Evolutionary conservation across 257 asterid species (phyloP), one percentile per base, ranked within the genome.

Genomic region (Haberlea rhodopensis): DNA sequence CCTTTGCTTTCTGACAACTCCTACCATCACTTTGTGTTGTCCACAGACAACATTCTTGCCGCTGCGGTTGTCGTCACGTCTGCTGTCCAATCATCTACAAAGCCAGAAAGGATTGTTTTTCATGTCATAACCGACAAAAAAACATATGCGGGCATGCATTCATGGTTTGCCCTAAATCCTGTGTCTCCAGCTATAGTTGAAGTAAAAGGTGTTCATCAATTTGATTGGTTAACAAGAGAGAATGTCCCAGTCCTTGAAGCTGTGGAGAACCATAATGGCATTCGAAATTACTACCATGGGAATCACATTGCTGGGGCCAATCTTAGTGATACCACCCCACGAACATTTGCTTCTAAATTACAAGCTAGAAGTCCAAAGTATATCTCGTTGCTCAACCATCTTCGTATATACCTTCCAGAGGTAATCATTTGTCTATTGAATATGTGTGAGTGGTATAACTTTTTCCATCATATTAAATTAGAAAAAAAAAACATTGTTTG

Each of bases 221-320:
- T 89, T 80, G 99, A 94, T 76, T 94, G 99, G 99, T 79, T 87
- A 70, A 87, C 96, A 28, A 84, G 95, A 74, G 97, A 89, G 83
- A 94, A 94, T 73, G 89, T 94, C 71, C 99, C 96, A 11, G 96
- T 94, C 79, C 97, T 89, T 79, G 99, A 94, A 76, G 97, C 95
- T 15, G 91, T 92, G 65, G 99, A 92, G 82, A 89, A 76, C 73
- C 97, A 87, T 70, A 49, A 79, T 65, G 85, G 79, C 26, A 87
- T 92, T 60, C 85, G 95, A 45, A 79, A 80, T 66, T 89, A 92
- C 81, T 92, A 92, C 81, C 99, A 89, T 73, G 97, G 99, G 62
- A 89, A 85, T 82, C 96, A 89, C 77, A 77, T 85, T 72, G 70
- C 85, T 19, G 90, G 89, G 76, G 84, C 96, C 73, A 85, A 82